Conservation (phyloP, 23 red algal genomes). For the Gracilaria caudata region DNA sequence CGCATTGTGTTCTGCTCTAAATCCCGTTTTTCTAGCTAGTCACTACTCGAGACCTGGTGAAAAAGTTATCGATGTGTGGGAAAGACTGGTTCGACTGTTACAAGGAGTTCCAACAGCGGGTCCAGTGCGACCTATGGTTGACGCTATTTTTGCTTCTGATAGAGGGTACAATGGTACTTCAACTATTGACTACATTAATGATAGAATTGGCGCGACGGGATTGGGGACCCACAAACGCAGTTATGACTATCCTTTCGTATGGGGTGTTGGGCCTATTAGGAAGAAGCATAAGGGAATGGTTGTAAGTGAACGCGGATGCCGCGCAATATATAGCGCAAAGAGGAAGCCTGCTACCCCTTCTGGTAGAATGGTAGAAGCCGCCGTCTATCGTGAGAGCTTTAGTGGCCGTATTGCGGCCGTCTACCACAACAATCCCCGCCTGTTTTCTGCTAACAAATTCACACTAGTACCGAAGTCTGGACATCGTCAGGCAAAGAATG, state of each 20-base stretch:
- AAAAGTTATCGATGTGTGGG: slow-evolving; percentile 15
- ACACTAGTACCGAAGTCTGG: slow-evolving; percentile 7
- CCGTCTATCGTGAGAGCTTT: slow-evolving; percentile 19
- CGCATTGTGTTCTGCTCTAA: slow-evolving; percentile 16
- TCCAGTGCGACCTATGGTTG: slow-evolving; percentile 4
- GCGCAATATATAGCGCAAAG: slow-evolving; percentile 19
- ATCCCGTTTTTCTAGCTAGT: background rate
- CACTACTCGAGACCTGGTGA: slow-evolving; percentile 23
- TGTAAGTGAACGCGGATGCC: slow-evolving; percentile 11
- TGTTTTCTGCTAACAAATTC: slow-evolving; percentile 9
- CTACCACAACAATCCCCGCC: slow-evolving; percentile 7
- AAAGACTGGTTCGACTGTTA: slow-evolving; percentile 7
- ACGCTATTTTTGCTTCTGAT: slow-evolving; percentile 38
- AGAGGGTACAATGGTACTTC: slow-evolving; percentile 19
- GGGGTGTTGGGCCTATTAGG: slow-evolving; percentile 12
- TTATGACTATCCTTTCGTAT: slow-evolving; percentile 35
- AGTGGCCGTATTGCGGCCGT: slow-evolving; percentile 14
- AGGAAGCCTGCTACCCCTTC: background rate
- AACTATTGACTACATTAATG: slow-evolving; percentile 7
- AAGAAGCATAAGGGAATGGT: slow-evolving; percentile 34
- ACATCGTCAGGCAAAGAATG: background rate
- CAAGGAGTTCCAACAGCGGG: slow-evolving; percentile 27
- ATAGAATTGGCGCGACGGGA: slow-evolving; percentile 28
- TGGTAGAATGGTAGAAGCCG: background rate
- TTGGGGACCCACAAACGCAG: slow-evolving; percentile 24